A percentile compares a stretch with the other conserved stretches of the same genome.
These are phyloP conservation scores for Macrophomina phaseolina DNA, from an alignment of 2,329 filamentous ascomycete species.

Conservation along the genomic window DNA sequence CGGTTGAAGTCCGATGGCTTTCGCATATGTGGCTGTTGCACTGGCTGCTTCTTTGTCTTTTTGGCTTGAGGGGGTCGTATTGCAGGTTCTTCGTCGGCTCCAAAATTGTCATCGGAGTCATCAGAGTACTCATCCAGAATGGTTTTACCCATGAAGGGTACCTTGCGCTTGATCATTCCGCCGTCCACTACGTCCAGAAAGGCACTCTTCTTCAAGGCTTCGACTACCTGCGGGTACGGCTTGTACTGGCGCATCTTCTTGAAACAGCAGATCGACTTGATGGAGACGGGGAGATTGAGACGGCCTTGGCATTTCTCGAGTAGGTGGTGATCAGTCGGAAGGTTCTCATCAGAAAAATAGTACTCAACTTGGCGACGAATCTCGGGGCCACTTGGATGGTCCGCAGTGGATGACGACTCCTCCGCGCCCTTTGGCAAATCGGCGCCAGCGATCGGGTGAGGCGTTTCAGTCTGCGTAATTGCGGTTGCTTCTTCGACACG, in stretches of 20 bases:
- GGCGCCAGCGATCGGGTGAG: background rate
- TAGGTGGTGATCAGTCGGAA: slow-evolving; percentile 50
- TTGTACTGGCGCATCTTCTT: slow-evolving; percentile 54
- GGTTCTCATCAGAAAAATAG: slow-evolving; percentile 58
- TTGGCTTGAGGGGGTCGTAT: slow-evolving; percentile 3
- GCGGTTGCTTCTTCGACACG: background rate
- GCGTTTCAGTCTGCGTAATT: background rate
- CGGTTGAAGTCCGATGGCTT: slow-evolving; percentile 30
- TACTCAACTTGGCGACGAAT: slow-evolving; percentile 51
- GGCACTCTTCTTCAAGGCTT: slow-evolving; percentile 49
- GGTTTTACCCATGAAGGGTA: slow-evolving; percentile 44
- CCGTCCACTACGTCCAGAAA: slow-evolving; percentile 50
- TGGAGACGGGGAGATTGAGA: slow-evolving; percentile 50
- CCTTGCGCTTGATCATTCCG: slow-evolving; percentile 51
- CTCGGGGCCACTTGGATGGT: slow-evolving; percentile 32
- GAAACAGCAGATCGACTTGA: slow-evolving; percentile 52
- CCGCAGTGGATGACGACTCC: slow-evolving; percentile 1
- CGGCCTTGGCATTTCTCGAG: slow-evolving; percentile 48
- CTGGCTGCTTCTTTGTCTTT: slow-evolving; percentile 29
- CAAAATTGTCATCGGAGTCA: slow-evolving; percentile 29
- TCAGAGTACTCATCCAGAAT: slow-evolving; percentile 34
- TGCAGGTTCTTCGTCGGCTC: background rate
- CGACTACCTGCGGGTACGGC: slow-evolving; percentile 45
- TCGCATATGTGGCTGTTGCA: slow-evolving; percentile 11
- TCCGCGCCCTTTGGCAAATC: background rate